Percentiles rank a stretch among this genome's conserved stretches.
These are phyloP conservation scores for Naganishia antarctica DNA, from an alignment of 768 basidiomycete genomes.

Conservation along the genomic window DNA sequence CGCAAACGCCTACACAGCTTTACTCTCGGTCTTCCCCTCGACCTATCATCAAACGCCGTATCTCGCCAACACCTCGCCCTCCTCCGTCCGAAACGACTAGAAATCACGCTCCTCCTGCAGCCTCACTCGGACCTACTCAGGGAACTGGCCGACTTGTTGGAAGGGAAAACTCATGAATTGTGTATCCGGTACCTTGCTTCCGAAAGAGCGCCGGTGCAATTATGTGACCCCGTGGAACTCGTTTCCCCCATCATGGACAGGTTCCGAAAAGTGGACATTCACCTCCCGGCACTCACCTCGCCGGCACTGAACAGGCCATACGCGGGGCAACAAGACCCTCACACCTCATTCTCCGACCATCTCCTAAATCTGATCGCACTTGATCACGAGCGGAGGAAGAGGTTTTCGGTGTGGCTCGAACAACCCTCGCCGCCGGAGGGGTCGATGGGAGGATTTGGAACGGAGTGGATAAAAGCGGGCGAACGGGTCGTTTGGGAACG, in stretches of 20 bases:
- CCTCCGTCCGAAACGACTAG: constrained; percentile 22
- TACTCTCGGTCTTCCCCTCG: constrained; percentile 30
- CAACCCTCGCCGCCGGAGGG: background rate
- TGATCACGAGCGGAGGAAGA: constrained; percentile 21
- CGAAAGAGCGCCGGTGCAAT: background rate
- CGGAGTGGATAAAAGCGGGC: background rate
- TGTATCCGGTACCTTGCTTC: constrained; percentile 26
- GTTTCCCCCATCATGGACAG: constrained; percentile 8
- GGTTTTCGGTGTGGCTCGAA: constrained; percentile 28
- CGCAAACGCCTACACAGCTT: constrained; percentile 16
- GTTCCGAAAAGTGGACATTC: constrained; percentile 20
- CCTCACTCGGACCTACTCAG: background rate
- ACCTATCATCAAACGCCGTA: constrained; percentile 25
- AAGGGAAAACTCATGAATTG: constrained; percentile 20
- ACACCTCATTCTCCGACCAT: constrained; percentile 26
- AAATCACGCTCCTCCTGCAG: constrained; percentile 25
- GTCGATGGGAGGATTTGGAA: background rate
- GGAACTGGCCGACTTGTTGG: constrained; percentile 22
- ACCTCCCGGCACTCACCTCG: constrained; percentile 24
- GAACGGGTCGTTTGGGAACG: constrained; percentile 15
- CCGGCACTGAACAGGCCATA: constrained; percentile 12
- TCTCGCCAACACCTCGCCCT: constrained; percentile 26
- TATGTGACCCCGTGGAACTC: constrained; percentile 23
- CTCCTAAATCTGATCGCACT: constrained; percentile 28
- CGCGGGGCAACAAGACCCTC: constrained; percentile 3